Conservation (phyloP, 306 rosid species). For the Pachyrhizus erosus region DNA sequence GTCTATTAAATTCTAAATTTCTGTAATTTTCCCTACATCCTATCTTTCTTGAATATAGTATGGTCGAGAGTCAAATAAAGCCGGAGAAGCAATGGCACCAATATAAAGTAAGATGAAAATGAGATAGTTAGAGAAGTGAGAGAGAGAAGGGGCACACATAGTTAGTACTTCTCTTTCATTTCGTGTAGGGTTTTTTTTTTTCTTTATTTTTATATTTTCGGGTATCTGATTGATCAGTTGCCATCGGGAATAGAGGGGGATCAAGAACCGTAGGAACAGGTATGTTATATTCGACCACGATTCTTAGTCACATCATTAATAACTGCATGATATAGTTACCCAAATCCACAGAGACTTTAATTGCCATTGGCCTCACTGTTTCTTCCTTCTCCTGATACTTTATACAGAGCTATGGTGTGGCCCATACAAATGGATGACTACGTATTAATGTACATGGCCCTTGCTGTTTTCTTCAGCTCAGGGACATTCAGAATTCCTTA, state of each 20-base stretch:
- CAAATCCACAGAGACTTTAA: conserved; percentile 16
- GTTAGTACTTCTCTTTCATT: too few species aligned
- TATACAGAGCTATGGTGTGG: conserved; percentile 5
- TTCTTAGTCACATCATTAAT: conserved; percentile 20
- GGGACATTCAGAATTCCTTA: background rate
- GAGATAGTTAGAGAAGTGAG: background rate
- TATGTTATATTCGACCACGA: conserved; percentile 2
- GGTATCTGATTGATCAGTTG: background rate
- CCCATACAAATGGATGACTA: conserved; percentile 21
- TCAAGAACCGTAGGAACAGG: background rate
- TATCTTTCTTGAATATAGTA: background rate
- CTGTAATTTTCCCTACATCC: background rate
- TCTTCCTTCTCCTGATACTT: conserved; percentile 24
- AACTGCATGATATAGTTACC: background rate
- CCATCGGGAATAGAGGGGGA: too few species aligned
- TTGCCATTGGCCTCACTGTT: background rate
- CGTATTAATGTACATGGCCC: conserved; percentile 6
- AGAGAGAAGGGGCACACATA: background rate
- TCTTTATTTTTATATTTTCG: too few species aligned
- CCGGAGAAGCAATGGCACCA: background rate
- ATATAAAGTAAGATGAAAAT: conserved; percentile 1
- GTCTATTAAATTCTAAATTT: background rate
- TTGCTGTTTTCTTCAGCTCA: background rate
- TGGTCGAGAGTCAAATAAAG: background rate
- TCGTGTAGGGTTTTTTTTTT: background rate